Percentiles rank a stretch among this genome's conserved stretches.
Conservation (phyloP, 1,284 basidiomycete species). For the Cryptococcus hybrid region DNA sequence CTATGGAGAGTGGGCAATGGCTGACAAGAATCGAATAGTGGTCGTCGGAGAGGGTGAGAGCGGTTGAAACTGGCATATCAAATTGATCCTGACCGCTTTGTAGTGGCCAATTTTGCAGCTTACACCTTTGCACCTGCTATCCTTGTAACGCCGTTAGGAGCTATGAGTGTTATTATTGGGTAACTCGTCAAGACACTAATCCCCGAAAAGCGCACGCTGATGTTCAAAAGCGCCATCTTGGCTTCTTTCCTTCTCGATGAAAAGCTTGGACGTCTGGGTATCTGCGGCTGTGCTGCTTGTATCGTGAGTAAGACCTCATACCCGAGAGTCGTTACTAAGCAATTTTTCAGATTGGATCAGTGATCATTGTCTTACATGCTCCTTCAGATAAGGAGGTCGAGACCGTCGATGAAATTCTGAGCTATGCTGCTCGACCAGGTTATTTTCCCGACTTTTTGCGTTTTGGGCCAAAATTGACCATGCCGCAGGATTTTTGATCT, state of each 20-base stretch:
- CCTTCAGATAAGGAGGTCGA: slow-evolving; percentile 92
- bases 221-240: slow-evolving; percentile 68
- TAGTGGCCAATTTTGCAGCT: slow-evolving; percentile 98
- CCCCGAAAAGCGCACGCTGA: neutral
- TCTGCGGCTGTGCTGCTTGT: slow-evolving; percentile 89
- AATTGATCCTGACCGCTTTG: neutral
- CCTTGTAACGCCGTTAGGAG: slow-evolving; percentile 92
- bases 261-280: slow-evolving; percentile 88
- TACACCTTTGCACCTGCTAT: slow-evolving; percentile 98
- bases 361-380: slow-evolving; percentile 95
- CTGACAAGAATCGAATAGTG: slow-evolving; percentile 56
- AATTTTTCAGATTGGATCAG: slow-evolving; percentile 63
- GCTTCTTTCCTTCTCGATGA: slow-evolving; percentile 92
- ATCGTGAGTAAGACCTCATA: slow-evolving; percentile 52
- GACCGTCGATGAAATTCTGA: slow-evolving; percentile 86
- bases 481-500: slow-evolving; percentile 74
- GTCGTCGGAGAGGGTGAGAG: slow-evolving; percentile 78
- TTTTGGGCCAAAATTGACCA: neutral
- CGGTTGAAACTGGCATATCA: neutral
- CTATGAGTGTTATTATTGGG: slow-evolving; percentile 97
- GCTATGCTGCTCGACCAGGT: slow-evolving; percentile 87
- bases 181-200: slow-evolving; percentile 33
- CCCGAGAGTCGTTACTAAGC: neutral
- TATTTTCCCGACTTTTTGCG: slow-evolving; percentile 29
- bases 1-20: too few relatives aligned